Evolutionary conservation across 257 asterid genomes (phyloP).

Genomic region (Nicotiana tabacum): DNA sequence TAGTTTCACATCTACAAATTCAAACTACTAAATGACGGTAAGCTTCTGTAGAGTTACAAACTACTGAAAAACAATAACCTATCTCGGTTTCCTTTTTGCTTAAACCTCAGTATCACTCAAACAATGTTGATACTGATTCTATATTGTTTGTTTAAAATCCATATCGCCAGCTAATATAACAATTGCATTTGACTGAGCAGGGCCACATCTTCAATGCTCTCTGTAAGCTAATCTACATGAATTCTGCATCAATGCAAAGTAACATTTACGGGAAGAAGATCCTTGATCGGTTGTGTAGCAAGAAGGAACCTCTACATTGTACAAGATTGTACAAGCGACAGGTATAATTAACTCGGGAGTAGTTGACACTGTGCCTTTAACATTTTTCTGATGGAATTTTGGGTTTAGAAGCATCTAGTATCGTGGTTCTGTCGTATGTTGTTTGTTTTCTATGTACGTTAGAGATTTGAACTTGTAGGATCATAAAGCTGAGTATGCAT

Average conservation of each 20-base stretch:
- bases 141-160: not conserved
- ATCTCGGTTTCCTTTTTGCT: not conserved
- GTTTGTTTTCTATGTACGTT: not conserved
- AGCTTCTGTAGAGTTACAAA: not conserved
- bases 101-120: not conserved
- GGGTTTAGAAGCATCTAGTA: not conserved
- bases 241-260: constrained; percentile 46
- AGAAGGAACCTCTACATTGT: not conserved
- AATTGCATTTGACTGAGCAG: constrained; percentile 23
- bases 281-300: constrained; percentile 44
- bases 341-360: not conserved
- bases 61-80: too few relatives aligned
- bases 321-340: constrained; percentile 13
- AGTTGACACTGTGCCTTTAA: not conserved
- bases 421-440: not conserved
- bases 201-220: constrained; percentile 28
- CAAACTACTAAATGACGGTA: not conserved
- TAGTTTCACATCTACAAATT: not conserved
- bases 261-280: constrained; percentile 62
- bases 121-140: not conserved
- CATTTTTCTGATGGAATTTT: not conserved
- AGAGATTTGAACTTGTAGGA: not conserved
- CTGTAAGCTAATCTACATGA: constrained; percentile 22
- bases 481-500: constrained; percentile 1
- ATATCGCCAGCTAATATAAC: not conserved